Evolutionary conservation across 352 stramenopile genomes (phyloP).

Genomic region (Globisporangium apiculatum): DNA sequence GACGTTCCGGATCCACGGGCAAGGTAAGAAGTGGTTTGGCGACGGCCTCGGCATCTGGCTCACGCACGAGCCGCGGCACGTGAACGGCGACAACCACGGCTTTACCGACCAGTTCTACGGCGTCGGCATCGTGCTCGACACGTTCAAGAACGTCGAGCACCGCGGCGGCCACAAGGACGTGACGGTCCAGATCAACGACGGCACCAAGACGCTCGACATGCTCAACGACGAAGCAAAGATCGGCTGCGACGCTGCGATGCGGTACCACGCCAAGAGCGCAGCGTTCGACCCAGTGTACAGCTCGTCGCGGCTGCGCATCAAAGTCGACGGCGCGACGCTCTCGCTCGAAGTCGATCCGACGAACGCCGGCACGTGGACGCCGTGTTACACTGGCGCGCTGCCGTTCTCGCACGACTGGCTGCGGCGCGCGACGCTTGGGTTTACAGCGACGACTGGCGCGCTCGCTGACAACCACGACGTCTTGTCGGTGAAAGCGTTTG

Average conservation of each 20-base stretch:
- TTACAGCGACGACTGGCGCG: slow-evolving; percentile 70
- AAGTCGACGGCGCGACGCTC: slow-evolving; percentile 43
- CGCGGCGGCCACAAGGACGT: slow-evolving; percentile 75
- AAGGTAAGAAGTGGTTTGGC: slow-evolving; percentile 74
- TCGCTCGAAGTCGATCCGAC: slow-evolving; percentile 59
- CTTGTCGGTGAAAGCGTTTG: slow-evolving; percentile 54
- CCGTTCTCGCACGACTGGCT: slow-evolving; percentile 69
- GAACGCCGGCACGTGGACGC: slow-evolving; percentile 42
- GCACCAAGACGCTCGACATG: slow-evolving; percentile 55
- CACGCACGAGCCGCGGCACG: slow-evolving; percentile 42
- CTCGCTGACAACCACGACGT: slow-evolving; percentile 84
- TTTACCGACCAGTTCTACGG: slow-evolving; percentile 66
- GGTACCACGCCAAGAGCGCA: slow-evolving; percentile 64
- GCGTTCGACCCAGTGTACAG: slow-evolving; percentile 70
- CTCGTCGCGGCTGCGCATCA: slow-evolving; percentile 56
- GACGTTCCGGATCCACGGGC: slow-evolving; percentile 70
- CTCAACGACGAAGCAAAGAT: slow-evolving; percentile 69
- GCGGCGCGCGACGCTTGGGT: slow-evolving; percentile 45
- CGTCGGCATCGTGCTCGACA: slow-evolving; percentile 71
- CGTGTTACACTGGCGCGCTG: slow-evolving; percentile 61
- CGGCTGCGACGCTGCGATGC: slow-evolving; percentile 69
- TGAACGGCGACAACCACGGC: slow-evolving; percentile 66
- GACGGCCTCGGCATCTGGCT: slow-evolving; percentile 74
- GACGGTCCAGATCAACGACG: slow-evolving; percentile 73
- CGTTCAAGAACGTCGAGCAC: slow-evolving; percentile 77